These are phyloP conservation scores for Trichophyton simii DNA, from an alignment of 2,329 filamentous ascomycete species.

Conservation along the genomic window DNA sequence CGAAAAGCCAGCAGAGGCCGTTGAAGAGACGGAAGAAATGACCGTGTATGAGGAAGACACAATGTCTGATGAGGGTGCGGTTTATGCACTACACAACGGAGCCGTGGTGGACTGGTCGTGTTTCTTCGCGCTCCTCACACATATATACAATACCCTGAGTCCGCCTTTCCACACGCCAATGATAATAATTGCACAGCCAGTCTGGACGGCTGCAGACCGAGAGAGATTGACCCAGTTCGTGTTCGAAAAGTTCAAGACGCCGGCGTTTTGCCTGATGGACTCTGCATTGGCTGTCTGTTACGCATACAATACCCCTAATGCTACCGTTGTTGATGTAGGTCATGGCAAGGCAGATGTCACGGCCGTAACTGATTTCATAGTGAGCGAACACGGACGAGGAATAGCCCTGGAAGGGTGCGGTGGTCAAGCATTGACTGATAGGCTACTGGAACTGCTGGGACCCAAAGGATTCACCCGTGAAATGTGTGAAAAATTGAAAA, in stretches of 20 bases:
- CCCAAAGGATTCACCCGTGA: conserved; percentile 46
- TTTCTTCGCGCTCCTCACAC: conserved; percentile 84
- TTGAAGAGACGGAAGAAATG: conserved; percentile 31
- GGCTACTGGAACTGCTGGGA: conserved; percentile 53
- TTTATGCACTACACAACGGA: conserved; percentile 73
- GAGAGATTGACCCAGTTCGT: conserved; percentile 86
- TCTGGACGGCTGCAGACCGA: conserved; percentile 78
- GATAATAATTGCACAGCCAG: conserved; percentile 75
- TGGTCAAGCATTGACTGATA: conserved; percentile 73
- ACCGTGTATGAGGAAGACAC: conserved; percentile 76
- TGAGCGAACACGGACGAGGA: conserved; percentile 56
- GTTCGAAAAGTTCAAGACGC: conserved; percentile 94
- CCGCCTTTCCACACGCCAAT: conserved; percentile 91
- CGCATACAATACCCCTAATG: conserved; percentile 68
- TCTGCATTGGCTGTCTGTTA: conserved; percentile 68
- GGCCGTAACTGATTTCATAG: conserved; percentile 68
- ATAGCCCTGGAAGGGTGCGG: conserved; percentile 56
- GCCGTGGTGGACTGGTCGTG: conserved; percentile 81
- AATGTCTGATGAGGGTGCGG: conserved; percentile 73
- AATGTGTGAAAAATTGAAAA: conserved; percentile 55
- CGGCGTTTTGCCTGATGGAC: conserved; percentile 81
- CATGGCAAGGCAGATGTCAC: conserved; percentile 87
- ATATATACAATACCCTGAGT: conserved; percentile 79
- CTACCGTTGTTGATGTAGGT: conserved; percentile 83
- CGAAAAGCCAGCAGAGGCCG: conserved; percentile 12